Evolutionary conservation across 2,329 filamentous ascomycete species (phyloP).

Genomic region (Cladosporium sphaerospermum): DNA sequence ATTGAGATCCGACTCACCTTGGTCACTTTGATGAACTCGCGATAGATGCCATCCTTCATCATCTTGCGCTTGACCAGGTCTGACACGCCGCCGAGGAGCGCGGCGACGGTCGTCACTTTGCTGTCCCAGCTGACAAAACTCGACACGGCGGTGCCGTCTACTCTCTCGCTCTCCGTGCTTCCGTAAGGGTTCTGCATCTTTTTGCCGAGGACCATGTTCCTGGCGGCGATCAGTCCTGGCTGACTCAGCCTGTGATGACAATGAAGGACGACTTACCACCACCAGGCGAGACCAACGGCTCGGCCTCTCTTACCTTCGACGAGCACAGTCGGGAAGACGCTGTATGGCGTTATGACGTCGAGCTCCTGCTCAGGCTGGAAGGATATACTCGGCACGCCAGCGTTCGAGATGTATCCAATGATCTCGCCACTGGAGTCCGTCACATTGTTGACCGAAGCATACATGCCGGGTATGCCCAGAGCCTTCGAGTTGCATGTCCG

Average conservation of each 20-base stretch:
- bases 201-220: slow-evolving; percentile 37
- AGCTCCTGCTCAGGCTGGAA: slow-evolving; percentile 37
- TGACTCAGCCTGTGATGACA: background rate
- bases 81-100: slow-evolving; percentile 35
- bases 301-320: slow-evolving; percentile 27
- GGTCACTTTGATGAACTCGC: background rate
- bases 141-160: slow-evolving; percentile 36
- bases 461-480: slow-evolving; percentile 35
- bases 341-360: slow-evolving; percentile 39
- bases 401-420: slow-evolving; percentile 37
- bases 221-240: slow-evolving; percentile 14
- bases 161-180: slow-evolving; percentile 37
- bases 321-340: slow-evolving; percentile 29
- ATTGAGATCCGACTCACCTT: background rate
- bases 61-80: slow-evolving; percentile 27
- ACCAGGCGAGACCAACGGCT: slow-evolving; percentile 38
- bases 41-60: background rate
- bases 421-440: slow-evolving; percentile 35
- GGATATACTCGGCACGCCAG: slow-evolving; percentile 29
- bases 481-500: slow-evolving; percentile 39
- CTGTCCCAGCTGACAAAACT: slow-evolving; percentile 41
- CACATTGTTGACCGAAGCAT: slow-evolving; percentile 40
- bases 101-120: slow-evolving; percentile 38
- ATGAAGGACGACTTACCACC: slow-evolving; percentile 12
- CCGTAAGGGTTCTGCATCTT: slow-evolving; percentile 41